phyloP scores from a whole-genome alignment of 495 filamentous ascomycete species.

The Annulohypoxylon stygium region DNA sequence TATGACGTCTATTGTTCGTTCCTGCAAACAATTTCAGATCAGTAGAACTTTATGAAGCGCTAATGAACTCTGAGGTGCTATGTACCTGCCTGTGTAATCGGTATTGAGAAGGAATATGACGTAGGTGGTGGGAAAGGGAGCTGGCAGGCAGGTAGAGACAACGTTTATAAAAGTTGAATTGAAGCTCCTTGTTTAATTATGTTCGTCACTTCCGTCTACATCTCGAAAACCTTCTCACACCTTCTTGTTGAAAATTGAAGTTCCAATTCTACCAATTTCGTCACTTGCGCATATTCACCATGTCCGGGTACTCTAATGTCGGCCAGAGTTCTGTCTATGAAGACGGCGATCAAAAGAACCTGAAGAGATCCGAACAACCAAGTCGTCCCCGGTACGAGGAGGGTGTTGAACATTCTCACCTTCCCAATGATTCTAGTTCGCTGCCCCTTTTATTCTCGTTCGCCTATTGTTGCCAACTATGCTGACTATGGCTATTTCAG shows the following conservation, averaged over 20 bases:
- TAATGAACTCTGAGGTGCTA: constrained; percentile 5
- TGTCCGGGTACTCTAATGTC: constrained; percentile 59
- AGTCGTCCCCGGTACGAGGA: constrained; percentile 70
- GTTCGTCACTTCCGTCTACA: neutral
- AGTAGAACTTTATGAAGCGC: constrained; percentile 2
- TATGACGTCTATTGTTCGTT: constrained; percentile 39
- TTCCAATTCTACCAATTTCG: neutral
- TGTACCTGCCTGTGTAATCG: neutral
- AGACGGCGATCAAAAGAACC: constrained; percentile 77
- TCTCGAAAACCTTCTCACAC: neutral
- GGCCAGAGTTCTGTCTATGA: constrained; percentile 60
- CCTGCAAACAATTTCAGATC: constrained; percentile 11
- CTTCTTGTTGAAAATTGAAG: neutral
- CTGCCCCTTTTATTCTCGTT: neutral
- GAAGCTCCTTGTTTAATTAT: neutral
- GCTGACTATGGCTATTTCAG: constrained; percentile 53
- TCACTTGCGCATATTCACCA: constrained; percentile 30
- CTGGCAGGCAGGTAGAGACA: neutral
- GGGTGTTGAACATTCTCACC: constrained; percentile 74
- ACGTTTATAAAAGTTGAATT: constrained; percentile 28
- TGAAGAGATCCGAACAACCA: constrained; percentile 67
- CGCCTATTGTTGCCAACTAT: neutral
- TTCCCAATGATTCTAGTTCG: constrained; percentile 78
- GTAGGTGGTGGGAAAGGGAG: constrained; percentile 19
- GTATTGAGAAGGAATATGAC: constrained; percentile 40